Conservation (phyloP, 2,329 filamentous ascomycete species). For the Ophiostoma tasmaniense region DNA sequence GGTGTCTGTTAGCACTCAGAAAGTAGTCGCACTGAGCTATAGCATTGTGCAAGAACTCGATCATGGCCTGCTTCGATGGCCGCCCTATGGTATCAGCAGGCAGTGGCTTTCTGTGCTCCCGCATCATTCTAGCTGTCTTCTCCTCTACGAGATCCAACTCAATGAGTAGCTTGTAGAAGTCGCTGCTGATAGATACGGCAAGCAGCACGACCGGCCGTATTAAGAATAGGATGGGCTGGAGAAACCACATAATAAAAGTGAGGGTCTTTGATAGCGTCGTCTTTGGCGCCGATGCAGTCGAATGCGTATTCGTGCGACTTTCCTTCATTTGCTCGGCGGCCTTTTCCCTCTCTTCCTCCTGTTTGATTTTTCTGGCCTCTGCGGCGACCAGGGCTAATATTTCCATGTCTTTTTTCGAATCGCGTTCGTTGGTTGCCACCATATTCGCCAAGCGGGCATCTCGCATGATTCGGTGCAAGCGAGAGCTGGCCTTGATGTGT, state of each 20-base stretch:
- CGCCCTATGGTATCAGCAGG: neutral
- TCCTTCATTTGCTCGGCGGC: neutral
- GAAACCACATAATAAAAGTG: neutral
- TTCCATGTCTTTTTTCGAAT: neutral
- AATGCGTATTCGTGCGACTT: neutral
- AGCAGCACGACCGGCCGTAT: neutral
- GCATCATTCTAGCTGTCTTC: neutral
- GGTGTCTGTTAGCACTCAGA: slow-evolving; percentile 28
- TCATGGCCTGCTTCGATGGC: neutral
- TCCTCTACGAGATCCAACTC: neutral
- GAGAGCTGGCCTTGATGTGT: neutral
- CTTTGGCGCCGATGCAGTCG: neutral
- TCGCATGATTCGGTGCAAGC: slow-evolving; percentile 1
- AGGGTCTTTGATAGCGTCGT: neutral
- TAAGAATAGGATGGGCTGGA: neutral
- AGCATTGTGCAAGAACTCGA: slow-evolving; percentile 31
- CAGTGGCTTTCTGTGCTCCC: too few species aligned
- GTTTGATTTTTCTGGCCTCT: neutral
- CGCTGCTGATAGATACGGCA: neutral
- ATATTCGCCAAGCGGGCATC: slow-evolving; percentile 23
- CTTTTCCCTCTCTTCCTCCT: neutral
- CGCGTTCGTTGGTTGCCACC: slow-evolving; percentile 24
- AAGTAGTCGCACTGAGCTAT: slow-evolving; percentile 36
- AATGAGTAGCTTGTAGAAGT: neutral
- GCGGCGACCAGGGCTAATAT: neutral